phyloP scores from a whole-genome alignment of 139 green algal genomes.

The Spirogloea muscicola region DNA sequence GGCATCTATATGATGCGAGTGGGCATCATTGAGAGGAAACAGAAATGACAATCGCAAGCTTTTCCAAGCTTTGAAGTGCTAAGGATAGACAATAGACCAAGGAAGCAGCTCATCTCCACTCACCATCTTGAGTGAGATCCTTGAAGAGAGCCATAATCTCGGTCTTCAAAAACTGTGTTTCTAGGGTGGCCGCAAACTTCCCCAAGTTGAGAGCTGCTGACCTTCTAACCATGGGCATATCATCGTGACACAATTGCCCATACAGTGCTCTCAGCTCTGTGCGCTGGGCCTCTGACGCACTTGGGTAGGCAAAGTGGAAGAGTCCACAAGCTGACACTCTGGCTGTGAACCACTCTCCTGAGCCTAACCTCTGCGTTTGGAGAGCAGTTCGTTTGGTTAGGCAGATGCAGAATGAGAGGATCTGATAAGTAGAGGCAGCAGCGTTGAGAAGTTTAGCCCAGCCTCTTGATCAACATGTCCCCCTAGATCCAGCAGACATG shows the following conservation, averaged over 20 bases:
- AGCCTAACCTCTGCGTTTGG: conserved; percentile 70
- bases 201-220: conserved; percentile 84
- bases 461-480: not conserved
- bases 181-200: conserved; percentile 72
- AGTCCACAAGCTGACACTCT: conserved; percentile 87
- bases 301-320: conserved; percentile 78
- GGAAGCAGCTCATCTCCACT: too few species aligned
- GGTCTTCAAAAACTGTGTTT: conserved; percentile 67
- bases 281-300: conserved; percentile 32
- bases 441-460: not conserved
- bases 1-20: too few species aligned
- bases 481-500: too few species aligned
- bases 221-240: conserved; percentile 97
- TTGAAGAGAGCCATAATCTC: conserved; percentile 86
- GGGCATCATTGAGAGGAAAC: too few species aligned
- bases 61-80: too few species aligned
- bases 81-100: too few species aligned
- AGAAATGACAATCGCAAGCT: too few species aligned
- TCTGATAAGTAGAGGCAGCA: not conserved
- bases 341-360: conserved; percentile 95
- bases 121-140: conserved; percentile 83
- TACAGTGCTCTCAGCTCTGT: conserved; percentile 78
- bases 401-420: not conserved
- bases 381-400: not conserved
- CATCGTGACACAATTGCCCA: conserved; percentile 79